These are phyloP conservation scores for Hemerocallis citrina DNA, from an alignment of 106 monocot genomes.

Conservation along the genomic window DNA sequence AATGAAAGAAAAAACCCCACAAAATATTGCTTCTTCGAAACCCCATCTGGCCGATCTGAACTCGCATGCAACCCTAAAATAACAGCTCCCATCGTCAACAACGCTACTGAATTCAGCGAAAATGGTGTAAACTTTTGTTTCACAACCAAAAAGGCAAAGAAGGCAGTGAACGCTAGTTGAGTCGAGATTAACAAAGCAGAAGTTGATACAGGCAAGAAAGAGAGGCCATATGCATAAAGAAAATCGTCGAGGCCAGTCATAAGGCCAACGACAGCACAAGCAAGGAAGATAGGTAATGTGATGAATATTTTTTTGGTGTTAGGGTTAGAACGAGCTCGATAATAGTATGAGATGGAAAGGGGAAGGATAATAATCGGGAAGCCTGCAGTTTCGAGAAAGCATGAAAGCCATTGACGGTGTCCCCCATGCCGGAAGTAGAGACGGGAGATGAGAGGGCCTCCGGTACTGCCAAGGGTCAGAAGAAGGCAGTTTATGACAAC, in stretches of 20 bases:
- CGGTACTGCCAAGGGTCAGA: slow-evolving; percentile 32
- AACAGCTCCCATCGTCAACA: slow-evolving; percentile 38
- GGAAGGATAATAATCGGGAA: slow-evolving; percentile 13
- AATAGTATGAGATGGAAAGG: slow-evolving; percentile 8
- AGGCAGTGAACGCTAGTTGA: slow-evolving; percentile 37
- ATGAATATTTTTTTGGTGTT: slow-evolving; percentile 7
- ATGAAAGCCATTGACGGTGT: slow-evolving; percentile 51
- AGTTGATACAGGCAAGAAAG: slow-evolving; percentile 29
- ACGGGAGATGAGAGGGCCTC: slow-evolving; percentile 50
- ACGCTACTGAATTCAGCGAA: slow-evolving; percentile 39
- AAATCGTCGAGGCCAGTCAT: slow-evolving; percentile 29
- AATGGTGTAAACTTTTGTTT: slow-evolving; percentile 42
- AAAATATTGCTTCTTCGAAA: slow-evolving; percentile 21
- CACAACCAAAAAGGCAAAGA: slow-evolving; percentile 41
- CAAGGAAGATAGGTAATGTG: slow-evolving; percentile 8
- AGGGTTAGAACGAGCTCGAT: background rate
- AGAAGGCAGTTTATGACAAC: slow-evolving; percentile 12
- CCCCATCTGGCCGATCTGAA: slow-evolving; percentile 32
- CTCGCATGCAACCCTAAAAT: slow-evolving; percentile 34
- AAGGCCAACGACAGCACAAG: slow-evolving; percentile 17
- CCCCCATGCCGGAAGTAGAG: slow-evolving; percentile 75
- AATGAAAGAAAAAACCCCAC: slow-evolving; percentile 41
- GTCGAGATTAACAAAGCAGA: slow-evolving; percentile 32
- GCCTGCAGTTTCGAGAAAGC: slow-evolving; percentile 32
- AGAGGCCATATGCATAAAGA: slow-evolving; percentile 26